Evolutionary conservation across 2,329 filamentous ascomycete genomes (phyloP).

Genomic region (Salinomyces thailandicus): DNA sequence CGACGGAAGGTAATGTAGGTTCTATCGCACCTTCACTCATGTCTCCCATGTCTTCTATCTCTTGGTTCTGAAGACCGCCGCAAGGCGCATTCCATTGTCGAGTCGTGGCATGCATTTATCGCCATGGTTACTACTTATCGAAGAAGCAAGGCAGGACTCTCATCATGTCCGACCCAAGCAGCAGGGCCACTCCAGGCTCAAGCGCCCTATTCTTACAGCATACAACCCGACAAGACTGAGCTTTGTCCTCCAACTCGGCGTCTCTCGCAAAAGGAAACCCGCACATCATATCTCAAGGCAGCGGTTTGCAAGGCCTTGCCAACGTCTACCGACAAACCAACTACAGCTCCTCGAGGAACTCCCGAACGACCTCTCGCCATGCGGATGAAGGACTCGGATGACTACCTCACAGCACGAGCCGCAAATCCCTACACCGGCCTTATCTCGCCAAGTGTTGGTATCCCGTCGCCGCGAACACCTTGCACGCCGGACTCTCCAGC

Average conservation of each 20-base stretch:
- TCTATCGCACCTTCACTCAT: no score
- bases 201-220: constrained; percentile 6
- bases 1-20: no score
- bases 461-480: constrained; percentile 13
- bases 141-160: constrained; percentile 2
- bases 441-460: constrained; percentile 23
- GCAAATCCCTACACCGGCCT: constrained; percentile 26
- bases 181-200: constrained; percentile 5
- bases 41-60: no score
- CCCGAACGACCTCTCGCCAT: constrained; percentile 9
- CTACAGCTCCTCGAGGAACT: no score
- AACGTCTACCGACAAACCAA: background rate
- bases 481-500: constrained; percentile 21
- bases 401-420: constrained; percentile 26
- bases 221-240: constrained; percentile 3
- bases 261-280: constrained; percentile 6
- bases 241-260: constrained; percentile 14
- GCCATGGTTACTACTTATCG: constrained; percentile 4
- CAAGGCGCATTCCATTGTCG: no score
- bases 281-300: constrained; percentile 10
- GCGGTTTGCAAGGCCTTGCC: constrained; percentile 10
- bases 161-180: constrained; percentile 8
- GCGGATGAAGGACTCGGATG: constrained; percentile 27
- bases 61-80: no score
- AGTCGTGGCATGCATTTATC: background rate